Evolutionary conservation across 352 stramenopile species (phyloP), one percentile per base, ranked within the genome.

Genomic region (Globisporangium carolinianum): DNA sequence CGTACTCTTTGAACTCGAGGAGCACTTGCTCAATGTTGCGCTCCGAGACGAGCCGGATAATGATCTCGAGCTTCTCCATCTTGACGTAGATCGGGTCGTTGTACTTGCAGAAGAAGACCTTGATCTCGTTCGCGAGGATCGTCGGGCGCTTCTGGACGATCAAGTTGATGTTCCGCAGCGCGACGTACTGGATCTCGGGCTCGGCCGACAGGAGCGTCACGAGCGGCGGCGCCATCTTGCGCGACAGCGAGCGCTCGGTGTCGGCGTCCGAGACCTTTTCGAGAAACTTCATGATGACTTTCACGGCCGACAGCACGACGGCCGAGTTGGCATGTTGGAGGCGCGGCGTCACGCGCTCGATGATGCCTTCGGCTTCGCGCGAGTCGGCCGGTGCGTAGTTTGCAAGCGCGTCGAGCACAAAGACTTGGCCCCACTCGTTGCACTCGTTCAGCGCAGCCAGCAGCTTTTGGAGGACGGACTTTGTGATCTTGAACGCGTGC

Each of bases 41-140:
- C 70, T 99, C 96, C 12, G 84, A 97, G 2, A 98, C 96, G 2
- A 99, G 72, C 32, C 97, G 97, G 57, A 99, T 99, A 59, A 99
- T 99, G 63, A 99, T 99, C 72, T 99, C 97, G 11, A 99, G 82
- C 72, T 99, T 99, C 71, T 99, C 97, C 96, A 99, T 99, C 79
- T 94, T 94, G 60, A 94, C 83, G 68, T 94, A 94, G 61, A 94
- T 92, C 53, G 97, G 97, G 77, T 99, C 97, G 79, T 99, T 99
- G 86, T 99, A 99, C 79, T 99, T 99, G 89, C 97, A 99, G 66
- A 99, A 99, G 75, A 99, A 91, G 8, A 95, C 87, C 71, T 96
- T 96, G 59, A 96, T 96, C 73, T 96, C 87, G 63, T 97, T 97
- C 57, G 98, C 87, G 12, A 99, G 72, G 61, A 99, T 98, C 18